Base-by-base conservation (phyloP, 2,329 filamentous ascomycete species). In the Botrytis porri region DNA sequence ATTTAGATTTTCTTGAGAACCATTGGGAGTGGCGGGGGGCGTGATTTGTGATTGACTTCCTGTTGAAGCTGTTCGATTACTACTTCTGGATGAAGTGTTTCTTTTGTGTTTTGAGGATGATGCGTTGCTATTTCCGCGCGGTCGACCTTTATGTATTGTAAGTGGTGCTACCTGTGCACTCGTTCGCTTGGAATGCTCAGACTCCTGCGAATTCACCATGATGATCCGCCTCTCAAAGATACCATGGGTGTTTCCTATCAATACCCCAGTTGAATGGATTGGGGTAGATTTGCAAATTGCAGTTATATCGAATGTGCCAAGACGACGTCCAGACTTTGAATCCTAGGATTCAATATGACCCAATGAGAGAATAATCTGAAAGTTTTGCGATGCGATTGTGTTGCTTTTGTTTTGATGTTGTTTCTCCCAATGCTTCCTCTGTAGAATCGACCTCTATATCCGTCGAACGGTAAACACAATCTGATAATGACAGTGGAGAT, bases 11-110 rank as follows among this genome's bases (percentile, higher is more conserved):
- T 93, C 90, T 80, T 87, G 87, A 37, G 89, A 90, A 79, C 87
- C 87, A 82, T 90, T 90, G 29, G 93, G 93, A 14, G 93, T 95
- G 75, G 90, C 85, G 60, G 93, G 93, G 41, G 93, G 93, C 66
- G 92, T 95, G 83, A 95, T 92, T 77, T 94, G 90, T 39, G 79
- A 77, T 59, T 78, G 79, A 61, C 69, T 74, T 61, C 73, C 77
- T 29, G 76, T 70, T n/a, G 80, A 79, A 45, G 73, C 74, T 45
- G 77, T 77, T 29, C 72, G 67, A 61, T 69, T 77, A 66, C 78
- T 79, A 70, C 77, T 77, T 48, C 75, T 75, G 59, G 79, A 87
- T 83, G 77, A 86, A 82, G 61, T 83, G 78, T 80, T 86, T 84
- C 78, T 77, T 69, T 73, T 77, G 66, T 83, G 82, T 73, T 83